Percentiles rank a stretch among this genome's conserved stretches.
Conservation (phyloP, 1,139 yeast genomes). For the Kazachstania sp. region DNA sequence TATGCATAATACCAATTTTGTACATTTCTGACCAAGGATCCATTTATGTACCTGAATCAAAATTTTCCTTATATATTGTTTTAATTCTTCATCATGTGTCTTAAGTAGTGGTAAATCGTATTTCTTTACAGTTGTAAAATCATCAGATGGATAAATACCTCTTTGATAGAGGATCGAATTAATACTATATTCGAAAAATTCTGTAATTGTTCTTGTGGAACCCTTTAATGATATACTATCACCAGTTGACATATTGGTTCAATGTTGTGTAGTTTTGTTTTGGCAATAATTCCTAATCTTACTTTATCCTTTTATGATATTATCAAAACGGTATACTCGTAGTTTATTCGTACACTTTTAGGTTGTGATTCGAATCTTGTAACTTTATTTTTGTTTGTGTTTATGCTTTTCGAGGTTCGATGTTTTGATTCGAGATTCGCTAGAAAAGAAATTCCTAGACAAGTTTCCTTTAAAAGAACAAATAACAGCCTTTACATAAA, state of each 20-base stretch:
- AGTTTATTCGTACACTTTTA: too few relatives aligned
- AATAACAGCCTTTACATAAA: too few relatives aligned
- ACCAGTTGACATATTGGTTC: background rate
- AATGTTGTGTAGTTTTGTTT: background rate
- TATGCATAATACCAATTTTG: constrained; percentile 63
- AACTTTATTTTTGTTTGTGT: too few relatives aligned
- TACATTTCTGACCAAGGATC: constrained; percentile 65
- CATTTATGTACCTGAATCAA: constrained; percentile 74
- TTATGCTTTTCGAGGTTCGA: too few relatives aligned
- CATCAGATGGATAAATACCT: constrained; percentile 86
- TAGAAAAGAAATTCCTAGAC: too few relatives aligned
- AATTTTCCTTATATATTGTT: constrained; percentile 56
- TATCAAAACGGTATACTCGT: too few relatives aligned
- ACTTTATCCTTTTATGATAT: too few relatives aligned
- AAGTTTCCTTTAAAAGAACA: too few relatives aligned
- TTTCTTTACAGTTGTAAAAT: constrained; percentile 68
- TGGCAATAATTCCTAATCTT: too few relatives aligned
- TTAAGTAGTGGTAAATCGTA: constrained; percentile 73
- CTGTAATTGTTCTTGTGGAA: constrained; percentile 68
- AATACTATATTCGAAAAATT: constrained; percentile 74
- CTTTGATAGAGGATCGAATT: constrained; percentile 80
- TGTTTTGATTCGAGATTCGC: too few relatives aligned
- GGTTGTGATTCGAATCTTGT: too few relatives aligned
- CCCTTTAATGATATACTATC: constrained; percentile 44
- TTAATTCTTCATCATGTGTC: constrained; percentile 70